Percentiles rank a stretch among this genome's conserved stretches.
Evolutionary conservation across 495 filamentous ascomycete species (phyloP).

Genomic region (Penicillium canariense): DNA sequence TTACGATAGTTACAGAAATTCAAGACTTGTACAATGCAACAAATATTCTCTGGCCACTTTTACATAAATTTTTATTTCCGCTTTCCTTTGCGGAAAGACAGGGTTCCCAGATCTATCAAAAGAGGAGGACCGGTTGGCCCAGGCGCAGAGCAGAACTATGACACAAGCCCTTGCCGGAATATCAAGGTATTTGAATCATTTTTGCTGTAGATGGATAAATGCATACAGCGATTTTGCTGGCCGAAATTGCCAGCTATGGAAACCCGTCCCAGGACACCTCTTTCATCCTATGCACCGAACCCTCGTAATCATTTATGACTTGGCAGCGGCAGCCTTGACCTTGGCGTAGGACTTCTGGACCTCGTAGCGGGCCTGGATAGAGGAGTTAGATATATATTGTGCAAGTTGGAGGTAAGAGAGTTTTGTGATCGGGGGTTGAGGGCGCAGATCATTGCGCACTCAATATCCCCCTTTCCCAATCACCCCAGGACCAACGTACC

Average conservation of each 20-base stretch:
- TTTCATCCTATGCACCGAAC: conserved; percentile 50
- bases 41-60: conserved; percentile 5
- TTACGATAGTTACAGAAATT: neutral
- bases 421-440: neutral
- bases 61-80: conserved; percentile 14
- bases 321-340: conserved; percentile 57
- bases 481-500: conserved; percentile 47
- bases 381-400: conserved; percentile 16
- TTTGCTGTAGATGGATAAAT: conserved; percentile 50
- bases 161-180: conserved; percentile 41
- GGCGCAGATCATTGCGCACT: conserved; percentile 2
- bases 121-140: conserved; percentile 20
- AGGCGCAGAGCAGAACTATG: conserved; percentile 24
- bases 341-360: conserved; percentile 89
- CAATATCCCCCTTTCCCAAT: neutral
- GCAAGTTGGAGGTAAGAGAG: neutral
- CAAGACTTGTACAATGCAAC: conserved; percentile 4
- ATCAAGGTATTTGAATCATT: conserved; percentile 52
- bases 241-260: conserved; percentile 43
- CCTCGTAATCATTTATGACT: conserved; percentile 51
- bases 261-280: conserved; percentile 49
- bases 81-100: conserved; percentile 11
- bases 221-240: conserved; percentile 49
- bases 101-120: conserved; percentile 22
- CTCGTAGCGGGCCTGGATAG: conserved; percentile 75